These are phyloP conservation scores for Phytophthora kernoviae DNA, from an alignment of 352 stramenopile genomes.

Conservation along the genomic window DNA sequence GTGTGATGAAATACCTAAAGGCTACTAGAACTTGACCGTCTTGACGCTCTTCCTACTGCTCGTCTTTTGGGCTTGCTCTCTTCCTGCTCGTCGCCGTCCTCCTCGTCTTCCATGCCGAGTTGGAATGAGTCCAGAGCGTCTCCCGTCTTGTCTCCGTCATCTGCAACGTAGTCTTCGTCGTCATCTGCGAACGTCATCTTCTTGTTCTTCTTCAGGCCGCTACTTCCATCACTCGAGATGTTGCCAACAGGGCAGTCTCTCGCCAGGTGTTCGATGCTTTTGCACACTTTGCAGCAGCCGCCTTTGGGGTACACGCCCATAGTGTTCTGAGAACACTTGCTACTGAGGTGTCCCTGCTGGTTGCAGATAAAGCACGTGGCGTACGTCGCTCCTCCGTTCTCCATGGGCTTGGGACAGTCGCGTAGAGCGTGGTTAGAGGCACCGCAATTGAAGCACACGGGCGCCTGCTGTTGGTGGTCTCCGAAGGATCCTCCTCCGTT, in stretches of 20 bases:
- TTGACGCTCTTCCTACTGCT: constrained; percentile 33
- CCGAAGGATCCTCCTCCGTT: constrained; percentile 20
- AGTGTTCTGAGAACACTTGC: constrained; percentile 84
- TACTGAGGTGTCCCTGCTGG: constrained; percentile 86
- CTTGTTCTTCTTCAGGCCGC: constrained; percentile 68
- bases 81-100: constrained; percentile 27
- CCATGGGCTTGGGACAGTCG: constrained; percentile 68
- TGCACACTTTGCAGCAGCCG: constrained; percentile 89
- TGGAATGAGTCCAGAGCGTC: constrained; percentile 61
- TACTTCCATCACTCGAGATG: constrained; percentile 67
- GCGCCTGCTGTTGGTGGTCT: constrained; percentile 29
- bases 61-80: constrained; percentile 4
- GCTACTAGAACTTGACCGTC: constrained; percentile 53
- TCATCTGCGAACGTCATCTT: constrained; percentile 77
- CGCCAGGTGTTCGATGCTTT: constrained; percentile 83
- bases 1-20: background rate
- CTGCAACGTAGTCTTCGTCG: constrained; percentile 45
- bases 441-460: constrained; percentile 90
- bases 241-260: constrained; percentile 80
- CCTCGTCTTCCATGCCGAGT: constrained; percentile 44
- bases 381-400: constrained; percentile 69
- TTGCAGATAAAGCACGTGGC: constrained; percentile 91
- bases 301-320: constrained; percentile 90
- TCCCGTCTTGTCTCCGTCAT: constrained; percentile 42
- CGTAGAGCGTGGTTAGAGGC: constrained; percentile 66